Conservation (phyloP, 2,329 filamentous ascomycete genomes). For the Parascedosporium putredinis region DNA sequence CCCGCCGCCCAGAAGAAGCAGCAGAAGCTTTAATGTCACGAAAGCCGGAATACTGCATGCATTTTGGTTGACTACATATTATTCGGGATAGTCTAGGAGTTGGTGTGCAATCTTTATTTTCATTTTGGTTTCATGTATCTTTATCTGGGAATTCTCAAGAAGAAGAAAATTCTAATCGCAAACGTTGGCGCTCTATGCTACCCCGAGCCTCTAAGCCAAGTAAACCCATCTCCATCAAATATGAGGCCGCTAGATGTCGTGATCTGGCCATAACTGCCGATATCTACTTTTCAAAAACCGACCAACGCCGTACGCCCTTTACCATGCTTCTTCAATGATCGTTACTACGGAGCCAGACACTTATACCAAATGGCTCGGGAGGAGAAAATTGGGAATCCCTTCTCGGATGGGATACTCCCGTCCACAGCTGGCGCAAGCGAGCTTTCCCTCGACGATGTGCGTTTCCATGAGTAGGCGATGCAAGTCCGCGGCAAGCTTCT, state of each 20-base stretch:
- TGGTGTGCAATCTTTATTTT: neutral
- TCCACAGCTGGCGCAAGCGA: slow-evolving; percentile 83
- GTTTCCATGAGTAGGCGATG: slow-evolving; percentile 82
- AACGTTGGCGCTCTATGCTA: neutral
- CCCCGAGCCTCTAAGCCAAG: too few relatives aligned
- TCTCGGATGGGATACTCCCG: slow-evolving; percentile 94
- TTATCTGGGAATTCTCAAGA: slow-evolving; percentile 10
- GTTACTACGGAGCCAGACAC: too few relatives aligned
- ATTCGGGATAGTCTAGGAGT: neutral
- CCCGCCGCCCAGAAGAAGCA: slow-evolving; percentile 78
- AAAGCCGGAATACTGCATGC: neutral
- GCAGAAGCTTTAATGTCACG: slow-evolving; percentile 12
- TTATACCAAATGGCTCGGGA: slow-evolving; percentile 81
- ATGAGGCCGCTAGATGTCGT: too few relatives aligned
- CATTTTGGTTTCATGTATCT: too few relatives aligned
- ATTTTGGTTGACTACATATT: neutral
- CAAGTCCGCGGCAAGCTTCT: slow-evolving; percentile 64
- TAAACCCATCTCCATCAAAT: too few relatives aligned
- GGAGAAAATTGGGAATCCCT: slow-evolving; percentile 89
- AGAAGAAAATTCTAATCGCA: neutral
- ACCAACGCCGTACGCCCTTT: neutral
- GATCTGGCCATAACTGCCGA: neutral
- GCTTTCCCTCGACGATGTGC: slow-evolving; percentile 74
- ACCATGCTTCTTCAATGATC: neutral
- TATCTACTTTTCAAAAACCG: neutral